These are phyloP conservation scores for Pythium vanterpoolii DNA, from an alignment of 352 stramenopile genomes.

Conservation along the genomic window DNA sequence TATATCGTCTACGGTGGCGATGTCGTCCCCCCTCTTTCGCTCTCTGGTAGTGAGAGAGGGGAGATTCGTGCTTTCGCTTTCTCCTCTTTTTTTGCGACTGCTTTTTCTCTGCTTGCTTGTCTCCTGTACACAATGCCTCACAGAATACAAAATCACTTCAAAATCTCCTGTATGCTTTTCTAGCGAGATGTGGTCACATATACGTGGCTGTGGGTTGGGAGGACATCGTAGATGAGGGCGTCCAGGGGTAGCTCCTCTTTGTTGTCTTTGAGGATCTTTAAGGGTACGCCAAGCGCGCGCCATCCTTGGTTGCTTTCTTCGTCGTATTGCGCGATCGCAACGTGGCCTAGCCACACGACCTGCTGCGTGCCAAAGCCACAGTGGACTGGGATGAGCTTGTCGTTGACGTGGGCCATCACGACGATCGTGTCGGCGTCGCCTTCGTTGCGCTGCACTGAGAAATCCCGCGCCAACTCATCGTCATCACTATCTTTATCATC, in stretches of 20 bases:
- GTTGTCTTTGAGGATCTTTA: constrained; percentile 34
- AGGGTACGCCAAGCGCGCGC: constrained; percentile 46
- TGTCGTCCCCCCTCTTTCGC: not conserved
- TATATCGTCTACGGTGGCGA: constrained; percentile 6
- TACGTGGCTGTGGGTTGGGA: constrained; percentile 54
- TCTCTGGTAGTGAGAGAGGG: not conserved
- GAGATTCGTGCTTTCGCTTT: not conserved
- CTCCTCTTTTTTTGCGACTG: constrained; percentile 6
- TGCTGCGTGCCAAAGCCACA: constrained; percentile 74
- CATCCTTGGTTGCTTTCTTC: constrained; percentile 48
- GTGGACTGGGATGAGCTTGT: constrained; percentile 70
- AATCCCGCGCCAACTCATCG: constrained; percentile 8
- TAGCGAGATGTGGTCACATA: constrained; percentile 52
- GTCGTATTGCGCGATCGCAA: constrained; percentile 68
- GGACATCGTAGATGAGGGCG: constrained; percentile 68
- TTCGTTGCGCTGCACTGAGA: constrained; percentile 36
- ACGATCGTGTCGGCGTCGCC: constrained; percentile 53
- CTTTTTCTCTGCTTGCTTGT: constrained; percentile 18
- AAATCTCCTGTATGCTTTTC: not conserved
- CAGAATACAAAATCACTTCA: constrained; percentile 16
- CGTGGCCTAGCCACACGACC: constrained; percentile 64
- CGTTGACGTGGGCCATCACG: constrained; percentile 54
- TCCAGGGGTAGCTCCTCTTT: constrained; percentile 45
- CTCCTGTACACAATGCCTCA: constrained; percentile 23
- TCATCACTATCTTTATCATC: constrained; percentile 2